Percentiles rank a stretch among this genome's conserved stretches.
Evolutionary conservation across 176 grass and related monocot species (phyloP).

Genomic region (Cenchrus americanus): DNA sequence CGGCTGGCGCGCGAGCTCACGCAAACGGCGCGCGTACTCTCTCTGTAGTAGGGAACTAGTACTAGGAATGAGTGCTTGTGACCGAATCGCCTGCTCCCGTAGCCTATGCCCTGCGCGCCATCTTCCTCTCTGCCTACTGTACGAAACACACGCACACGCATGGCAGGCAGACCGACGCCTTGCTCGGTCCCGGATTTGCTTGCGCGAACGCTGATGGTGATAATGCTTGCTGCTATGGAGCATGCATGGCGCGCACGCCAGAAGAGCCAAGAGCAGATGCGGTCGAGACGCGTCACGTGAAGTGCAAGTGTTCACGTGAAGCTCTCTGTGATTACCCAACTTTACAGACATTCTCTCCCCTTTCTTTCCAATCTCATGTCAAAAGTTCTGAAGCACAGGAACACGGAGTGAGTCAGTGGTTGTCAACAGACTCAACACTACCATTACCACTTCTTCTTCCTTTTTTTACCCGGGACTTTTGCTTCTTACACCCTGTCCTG

Average conservation of each 20-base stretch:
- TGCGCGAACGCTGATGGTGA: neutral
- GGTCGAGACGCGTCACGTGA: conserved; percentile 40
- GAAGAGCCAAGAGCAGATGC: conserved; percentile 33
- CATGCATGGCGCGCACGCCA: neutral
- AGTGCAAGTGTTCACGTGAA: conserved; percentile 44
- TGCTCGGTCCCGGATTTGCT: neutral
- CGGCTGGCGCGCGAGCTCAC: neutral
- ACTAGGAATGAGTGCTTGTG: neutral
- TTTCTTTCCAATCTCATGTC: neutral
- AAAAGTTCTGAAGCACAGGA: neutral
- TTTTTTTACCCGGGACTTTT: neutral
- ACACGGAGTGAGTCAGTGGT: neutral
- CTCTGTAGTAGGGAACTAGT: neutral
- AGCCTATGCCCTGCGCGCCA: neutral
- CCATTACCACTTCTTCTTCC: neutral
- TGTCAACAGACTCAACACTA: conserved; percentile 8
- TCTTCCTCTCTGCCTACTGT: neutral
- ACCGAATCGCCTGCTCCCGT: neutral
- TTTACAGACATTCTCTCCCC: conserved; percentile 36
- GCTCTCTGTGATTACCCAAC: neutral
- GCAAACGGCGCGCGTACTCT: neutral
- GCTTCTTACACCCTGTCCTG: neutral
- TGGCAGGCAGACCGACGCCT: neutral
- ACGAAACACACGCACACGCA: neutral
- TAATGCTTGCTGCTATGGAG: neutral